Base-by-base conservation (phyloP, 257 asterid species). In the Fraxinus cuspidata region DNA sequence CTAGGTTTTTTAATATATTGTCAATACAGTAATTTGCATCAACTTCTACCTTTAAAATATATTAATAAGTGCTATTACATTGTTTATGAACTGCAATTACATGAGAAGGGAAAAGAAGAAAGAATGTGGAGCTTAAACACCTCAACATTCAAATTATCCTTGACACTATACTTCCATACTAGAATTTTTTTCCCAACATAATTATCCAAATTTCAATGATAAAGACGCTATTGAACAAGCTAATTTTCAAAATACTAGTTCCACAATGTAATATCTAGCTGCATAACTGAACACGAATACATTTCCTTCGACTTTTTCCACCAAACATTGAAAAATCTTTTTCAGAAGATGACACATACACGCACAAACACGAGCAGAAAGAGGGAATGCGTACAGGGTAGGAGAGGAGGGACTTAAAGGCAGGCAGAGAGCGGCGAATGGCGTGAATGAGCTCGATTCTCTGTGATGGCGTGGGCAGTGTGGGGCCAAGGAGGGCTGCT, bases 361-460 rank as follows among this genome's bases (percentile, higher is more conserved):
- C 53, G 66, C 25, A 63, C 32, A 31, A 4, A 72, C 7, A 53
- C 2, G 19, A 8, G 67, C 35, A 71, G 35, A 18, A 15, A 70
- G 18, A 21, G 16, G 32, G 9, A 38, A 37, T 72, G 51, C n/a
- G 9, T 88, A 94, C 97, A 75, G 92, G 90, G 83, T 85, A 94
- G 72, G 94, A 86, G 77, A 94, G 91, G 42, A 92, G 91, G 38
- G 91, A 71, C 28, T 85, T 89, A 81, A 93, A 86, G 77, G 93
- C 82, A 21, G 96, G 91, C 40, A 88, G 89, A 42, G 90, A 89
- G 44, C 78, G 85, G 69, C 97, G 98, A 84, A 95, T 76, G 85
- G 96, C 92, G 82, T 90, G 98, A 74, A 91, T 74, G 82, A 95
- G 94, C 80, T 93, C 94, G 42, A 95, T 84, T 80, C 97, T 87